Conservation (phyloP, 495 filamentous ascomycete species). For the Evansstolkia leycettana region DNA sequence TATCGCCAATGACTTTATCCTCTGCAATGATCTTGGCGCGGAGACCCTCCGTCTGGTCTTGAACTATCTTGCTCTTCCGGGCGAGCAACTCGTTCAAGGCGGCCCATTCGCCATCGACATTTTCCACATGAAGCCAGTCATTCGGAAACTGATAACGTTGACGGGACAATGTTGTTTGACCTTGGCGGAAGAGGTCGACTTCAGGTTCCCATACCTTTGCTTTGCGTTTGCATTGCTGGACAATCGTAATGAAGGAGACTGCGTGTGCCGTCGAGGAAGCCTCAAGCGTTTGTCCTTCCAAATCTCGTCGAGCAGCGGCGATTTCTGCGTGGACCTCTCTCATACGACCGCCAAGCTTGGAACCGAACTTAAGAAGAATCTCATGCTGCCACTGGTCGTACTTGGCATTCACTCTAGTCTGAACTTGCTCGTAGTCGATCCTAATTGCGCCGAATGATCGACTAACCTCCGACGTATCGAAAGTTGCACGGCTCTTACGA, state of each 20-base stretch:
- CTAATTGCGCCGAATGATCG: constrained; percentile 84
- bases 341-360: constrained; percentile 79
- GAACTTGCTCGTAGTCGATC: constrained; percentile 96
- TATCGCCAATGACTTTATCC: constrained; percentile 77
- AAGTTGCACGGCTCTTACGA: constrained; percentile 80
- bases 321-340: constrained; percentile 79
- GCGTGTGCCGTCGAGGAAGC: constrained; percentile 90
- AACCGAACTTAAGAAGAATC: constrained; percentile 82
- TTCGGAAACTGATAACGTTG: constrained; percentile 86
- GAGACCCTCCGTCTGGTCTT: constrained; percentile 89
- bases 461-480: constrained; percentile 88
- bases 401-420: constrained; percentile 93
- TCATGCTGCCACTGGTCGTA: constrained; percentile 99
- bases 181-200: constrained; percentile 87
- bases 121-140: constrained; percentile 90
- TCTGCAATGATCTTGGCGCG: constrained; percentile 94
- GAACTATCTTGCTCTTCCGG: constrained; percentile 83
- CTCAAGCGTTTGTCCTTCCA: constrained; percentile 83
- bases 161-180: constrained; percentile 76
- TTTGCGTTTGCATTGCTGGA: constrained; percentile 89
- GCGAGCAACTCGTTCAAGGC: constrained; percentile 77
- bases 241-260: constrained; percentile 94
- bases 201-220: constrained; percentile 90
- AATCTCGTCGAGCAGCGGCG: constrained; percentile 71
- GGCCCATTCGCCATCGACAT: constrained; percentile 89